phyloP scores from a whole-genome alignment of 768 basidiomycete genomes.

The Tylopilus cervinicoccineus region DNA sequence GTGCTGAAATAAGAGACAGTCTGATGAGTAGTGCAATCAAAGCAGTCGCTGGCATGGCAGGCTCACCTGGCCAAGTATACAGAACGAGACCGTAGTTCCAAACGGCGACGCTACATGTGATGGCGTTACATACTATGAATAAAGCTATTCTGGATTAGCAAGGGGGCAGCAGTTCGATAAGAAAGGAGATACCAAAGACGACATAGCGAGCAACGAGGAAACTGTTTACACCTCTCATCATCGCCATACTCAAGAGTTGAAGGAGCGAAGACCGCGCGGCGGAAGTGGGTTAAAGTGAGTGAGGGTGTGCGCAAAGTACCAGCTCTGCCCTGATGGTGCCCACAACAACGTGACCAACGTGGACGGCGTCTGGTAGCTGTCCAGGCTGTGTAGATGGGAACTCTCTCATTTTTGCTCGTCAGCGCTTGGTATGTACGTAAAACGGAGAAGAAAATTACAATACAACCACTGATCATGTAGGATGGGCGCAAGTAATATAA shows the following conservation, averaged over 20 bases:
- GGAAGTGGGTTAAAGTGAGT: constrained; percentile 21
- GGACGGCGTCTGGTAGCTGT: not conserved
- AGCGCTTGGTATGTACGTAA: constrained; percentile 16
- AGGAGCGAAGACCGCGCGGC: constrained; percentile 29
- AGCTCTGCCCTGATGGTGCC: constrained; percentile 20
- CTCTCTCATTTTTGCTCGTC: too few species aligned
- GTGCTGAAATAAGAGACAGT: constrained; percentile 29
- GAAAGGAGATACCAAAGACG: constrained; percentile 46
- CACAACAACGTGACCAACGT: constrained; percentile 8
- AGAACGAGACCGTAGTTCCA: constrained; percentile 61
- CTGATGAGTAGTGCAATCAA: not conserved
- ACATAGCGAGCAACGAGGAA: constrained; percentile 54
- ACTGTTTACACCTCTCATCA: constrained; percentile 37
- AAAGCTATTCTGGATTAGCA: constrained; percentile 37
- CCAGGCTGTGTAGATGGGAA: constrained; percentile 21
- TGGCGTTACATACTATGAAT: constrained; percentile 61
- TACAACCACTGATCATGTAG: constrained; percentile 19
- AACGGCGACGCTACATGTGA: constrained; percentile 60
- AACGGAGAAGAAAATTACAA: constrained; percentile 14
- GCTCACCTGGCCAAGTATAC: constrained; percentile 39
- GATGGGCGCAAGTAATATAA: constrained; percentile 18
- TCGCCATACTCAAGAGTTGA: constrained; percentile 20
- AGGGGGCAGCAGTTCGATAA: not conserved
- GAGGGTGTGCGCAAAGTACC: constrained; percentile 23
- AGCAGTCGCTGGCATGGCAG: too few species aligned